Percentiles rank a stretch among this genome's conserved stretches.
Evolutionary conservation across 768 basidiomycete genomes (phyloP).

Genomic region (Pisolithus marmoratus): DNA sequence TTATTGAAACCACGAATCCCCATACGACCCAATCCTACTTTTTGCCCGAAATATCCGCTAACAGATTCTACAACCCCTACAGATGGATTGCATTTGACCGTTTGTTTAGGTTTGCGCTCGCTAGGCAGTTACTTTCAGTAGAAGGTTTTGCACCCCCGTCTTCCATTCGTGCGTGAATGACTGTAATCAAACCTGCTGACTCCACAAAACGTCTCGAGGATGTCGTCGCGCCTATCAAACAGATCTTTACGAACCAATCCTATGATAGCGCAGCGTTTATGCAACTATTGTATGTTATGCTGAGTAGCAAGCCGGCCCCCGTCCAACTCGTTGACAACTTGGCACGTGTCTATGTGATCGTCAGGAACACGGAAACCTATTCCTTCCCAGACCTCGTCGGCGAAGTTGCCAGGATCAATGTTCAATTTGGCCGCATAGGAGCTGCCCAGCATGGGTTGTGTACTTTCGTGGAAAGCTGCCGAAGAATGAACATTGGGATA

Average conservation of each 20-base stretch:
- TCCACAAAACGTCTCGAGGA: conserved; percentile 1
- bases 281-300: conserved; percentile 22
- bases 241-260: conserved; percentile 8
- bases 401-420: conserved; percentile 33
- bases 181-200: conserved; percentile 26
- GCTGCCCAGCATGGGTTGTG: conserved; percentile 26
- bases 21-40: conserved; percentile 17
- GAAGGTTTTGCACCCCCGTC: conserved; percentile 34
- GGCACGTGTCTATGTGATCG: conserved; percentile 15
- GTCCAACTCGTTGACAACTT: conserved; percentile 17
- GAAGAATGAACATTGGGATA: conserved; percentile 5
- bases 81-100: conserved; percentile 31
- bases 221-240: conserved; percentile 1
- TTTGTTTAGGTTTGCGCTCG: conserved; percentile 37
- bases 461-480: conserved; percentile 20
- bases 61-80: conserved; percentile 24
- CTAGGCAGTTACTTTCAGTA: conserved; percentile 29
- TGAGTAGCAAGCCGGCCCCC: conserved; percentile 9
- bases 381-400: conserved; percentile 31
- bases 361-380: conserved; percentile 13
- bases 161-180: conserved; percentile 36
- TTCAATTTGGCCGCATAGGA: conserved; percentile 27
- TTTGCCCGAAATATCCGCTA: conserved; percentile 16
- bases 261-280: conserved; percentile 21
- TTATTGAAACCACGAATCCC: conserved; percentile 15